A percentile compares a stretch with the other conserved stretches of the same genome.
Conservation (phyloP, 2,329 filamentous ascomycete genomes). For the Colletotrichum limetticola region DNA sequence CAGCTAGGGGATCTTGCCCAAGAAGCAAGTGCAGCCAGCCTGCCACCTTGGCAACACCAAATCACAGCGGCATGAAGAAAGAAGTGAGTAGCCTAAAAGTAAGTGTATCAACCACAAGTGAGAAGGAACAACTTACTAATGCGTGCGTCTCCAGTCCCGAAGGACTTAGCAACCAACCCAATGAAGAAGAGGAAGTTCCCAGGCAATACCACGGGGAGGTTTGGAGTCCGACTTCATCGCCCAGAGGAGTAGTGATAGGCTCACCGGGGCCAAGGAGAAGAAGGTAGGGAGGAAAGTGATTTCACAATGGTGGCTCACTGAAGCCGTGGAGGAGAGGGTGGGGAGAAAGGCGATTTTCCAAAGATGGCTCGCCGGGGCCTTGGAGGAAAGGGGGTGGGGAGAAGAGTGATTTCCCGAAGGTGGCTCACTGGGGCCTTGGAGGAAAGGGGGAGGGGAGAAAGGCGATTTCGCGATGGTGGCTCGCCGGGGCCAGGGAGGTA, state of each 20-base stretch:
- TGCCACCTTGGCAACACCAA: neutral
- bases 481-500: neutral
- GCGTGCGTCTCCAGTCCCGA: constrained; percentile 13
- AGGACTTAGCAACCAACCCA: constrained; percentile 14
- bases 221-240: constrained; percentile 29
- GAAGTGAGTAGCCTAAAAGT: neutral
- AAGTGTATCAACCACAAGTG: neutral
- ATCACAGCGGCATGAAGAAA: neutral
- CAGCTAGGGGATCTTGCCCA: neutral
- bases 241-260: constrained; percentile 19
- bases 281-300: neutral
- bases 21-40: neutral
- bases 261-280: constrained; percentile 10
- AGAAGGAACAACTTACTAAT: no score
- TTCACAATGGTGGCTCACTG: neutral
- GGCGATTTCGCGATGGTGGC: neutral
- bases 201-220: constrained; percentile 31
- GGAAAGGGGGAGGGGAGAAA: neutral
- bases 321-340: neutral
- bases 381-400: neutral
- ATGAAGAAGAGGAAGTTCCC: constrained; percentile 20
- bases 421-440: constrained; percentile 11
- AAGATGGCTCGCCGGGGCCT: constrained; percentile 8
- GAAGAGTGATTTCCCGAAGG: neutral
- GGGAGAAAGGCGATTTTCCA: neutral